Evolutionary conservation across 805 yeast species (phyloP).

Genomic region (Ascoidea tarda): DNA sequence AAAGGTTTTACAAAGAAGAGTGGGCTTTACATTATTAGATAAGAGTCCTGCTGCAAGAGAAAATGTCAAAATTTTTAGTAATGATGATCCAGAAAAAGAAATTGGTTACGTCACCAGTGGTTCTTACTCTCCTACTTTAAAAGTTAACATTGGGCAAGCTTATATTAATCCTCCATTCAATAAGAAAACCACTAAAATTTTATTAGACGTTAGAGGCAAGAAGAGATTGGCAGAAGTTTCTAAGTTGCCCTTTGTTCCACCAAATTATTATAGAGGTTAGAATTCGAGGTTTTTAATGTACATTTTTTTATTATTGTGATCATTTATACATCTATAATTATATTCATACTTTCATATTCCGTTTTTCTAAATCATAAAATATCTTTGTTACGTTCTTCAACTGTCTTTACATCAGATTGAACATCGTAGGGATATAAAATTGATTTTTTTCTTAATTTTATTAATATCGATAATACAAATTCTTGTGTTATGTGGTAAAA

Average conservation of each 20-base stretch:
- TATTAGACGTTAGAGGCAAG: constrained; percentile 76
- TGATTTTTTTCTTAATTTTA: no score
- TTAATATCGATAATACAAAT: no score
- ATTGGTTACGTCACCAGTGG: constrained; percentile 44
- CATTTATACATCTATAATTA: no score
- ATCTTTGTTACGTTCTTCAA: no score
- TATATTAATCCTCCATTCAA: constrained; percentile 58
- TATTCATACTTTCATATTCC: no score
- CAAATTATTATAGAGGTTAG: constrained; percentile 45
- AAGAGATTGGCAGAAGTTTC: constrained; percentile 59
- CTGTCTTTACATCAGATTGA: no score
- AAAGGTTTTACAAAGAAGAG: constrained; percentile 42
- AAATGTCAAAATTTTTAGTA: constrained; percentile 45
- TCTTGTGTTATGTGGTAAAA: no score
- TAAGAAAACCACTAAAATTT: constrained; percentile 61
- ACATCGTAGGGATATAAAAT: no score
- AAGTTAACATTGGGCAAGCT: constrained; percentile 80
- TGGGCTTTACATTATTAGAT: constrained; percentile 48
- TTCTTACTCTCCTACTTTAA: constrained; percentile 51
- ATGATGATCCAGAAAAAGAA: constrained; percentile 41
- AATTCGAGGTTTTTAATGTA: no score
- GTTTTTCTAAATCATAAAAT: no score
- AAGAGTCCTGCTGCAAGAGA: constrained; percentile 92
- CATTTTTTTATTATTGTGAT: no score
- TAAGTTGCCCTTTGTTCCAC: constrained; percentile 74